Conservation (phyloP, 345 rosid genomes). For the Rhizophora apiculata region DNA sequence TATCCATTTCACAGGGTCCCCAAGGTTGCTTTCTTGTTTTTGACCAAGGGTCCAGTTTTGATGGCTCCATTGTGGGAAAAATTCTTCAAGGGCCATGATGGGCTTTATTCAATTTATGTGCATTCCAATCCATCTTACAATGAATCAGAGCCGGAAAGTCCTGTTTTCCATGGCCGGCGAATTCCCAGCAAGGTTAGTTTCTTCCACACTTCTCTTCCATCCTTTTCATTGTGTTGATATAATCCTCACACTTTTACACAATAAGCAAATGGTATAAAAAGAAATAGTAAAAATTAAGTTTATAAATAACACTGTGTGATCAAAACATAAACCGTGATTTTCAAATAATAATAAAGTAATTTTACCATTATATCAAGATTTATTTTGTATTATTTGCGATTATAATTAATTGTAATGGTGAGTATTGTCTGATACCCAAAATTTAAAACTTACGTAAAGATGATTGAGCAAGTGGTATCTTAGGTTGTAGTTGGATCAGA, state of each 20-base stretch:
- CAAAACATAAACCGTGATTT: too few species aligned
- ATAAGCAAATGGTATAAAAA: background rate
- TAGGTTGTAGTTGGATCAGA: too few species aligned
- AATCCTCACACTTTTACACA: background rate
- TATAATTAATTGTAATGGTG: too few species aligned
- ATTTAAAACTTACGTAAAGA: too few species aligned
- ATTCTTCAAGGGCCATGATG: conserved; percentile 58
- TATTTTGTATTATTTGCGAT: too few species aligned
- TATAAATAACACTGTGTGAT: too few species aligned
- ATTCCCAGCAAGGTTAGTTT: conserved; percentile 69
- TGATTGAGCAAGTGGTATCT: too few species aligned
- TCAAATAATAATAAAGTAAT: too few species aligned
- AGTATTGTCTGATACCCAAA: too few species aligned
- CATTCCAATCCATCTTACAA: conserved; percentile 61
- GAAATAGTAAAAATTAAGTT: background rate
- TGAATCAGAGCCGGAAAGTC: conserved; percentile 36
- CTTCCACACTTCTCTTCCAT: background rate
- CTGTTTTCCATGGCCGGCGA: conserved; percentile 58
- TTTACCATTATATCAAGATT: too few species aligned
- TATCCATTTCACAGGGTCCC: conserved; percentile 42
- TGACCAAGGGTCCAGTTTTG: conserved; percentile 57
- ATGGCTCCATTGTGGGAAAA: conserved; percentile 76
- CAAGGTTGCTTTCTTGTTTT: conserved; percentile 78
- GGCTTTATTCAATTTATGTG: conserved; percentile 63
- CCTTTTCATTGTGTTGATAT: too few species aligned